phyloP scores from a whole-genome alignment of 306 rosid genomes.

The Chamaecrista fasciculata region DNA sequence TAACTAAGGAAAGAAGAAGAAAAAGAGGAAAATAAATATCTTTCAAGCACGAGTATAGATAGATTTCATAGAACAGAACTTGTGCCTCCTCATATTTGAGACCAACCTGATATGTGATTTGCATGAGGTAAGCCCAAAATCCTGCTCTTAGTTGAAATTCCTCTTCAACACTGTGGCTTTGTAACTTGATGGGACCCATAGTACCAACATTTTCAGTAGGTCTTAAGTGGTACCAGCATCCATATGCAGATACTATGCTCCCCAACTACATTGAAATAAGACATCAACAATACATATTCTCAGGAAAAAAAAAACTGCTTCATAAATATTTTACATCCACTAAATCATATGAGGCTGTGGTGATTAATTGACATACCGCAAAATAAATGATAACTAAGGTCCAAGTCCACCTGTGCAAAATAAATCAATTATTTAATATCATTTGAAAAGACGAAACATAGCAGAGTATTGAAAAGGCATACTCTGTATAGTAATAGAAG shows the following conservation, averaged over 20 bases:
- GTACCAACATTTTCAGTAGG: constrained; percentile 33
- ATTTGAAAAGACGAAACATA: no score
- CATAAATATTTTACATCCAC: neutral
- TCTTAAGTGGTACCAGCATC: constrained; percentile 52
- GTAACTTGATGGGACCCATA: constrained; percentile 38
- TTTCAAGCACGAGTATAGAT: neutral
- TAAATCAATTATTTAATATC: no score
- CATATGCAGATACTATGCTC: constrained; percentile 66
- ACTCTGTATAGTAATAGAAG: constrained; percentile 77
- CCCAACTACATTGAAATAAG: constrained; percentile 50
- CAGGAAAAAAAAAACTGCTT: neutral
- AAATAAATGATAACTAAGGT: constrained; percentile 66
- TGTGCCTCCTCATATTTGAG: neutral
- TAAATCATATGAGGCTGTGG: constrained; percentile 5
- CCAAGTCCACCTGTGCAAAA: constrained; percentile 80
- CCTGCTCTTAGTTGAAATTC: constrained; percentile 52
- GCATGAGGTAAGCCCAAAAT: constrained; percentile 74
- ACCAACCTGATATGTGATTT: constrained; percentile 57
- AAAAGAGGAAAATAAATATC: neutral
- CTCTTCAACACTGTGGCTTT: constrained; percentile 40
- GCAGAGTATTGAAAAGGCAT: no score
- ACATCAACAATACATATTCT: constrained; percentile 9
- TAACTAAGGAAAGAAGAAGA: neutral
- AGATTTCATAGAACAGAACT: neutral
- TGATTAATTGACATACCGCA: constrained; percentile 52